Evolutionary conservation across 345 rosid species (phyloP), one percentile per base, ranked within the genome.

Genomic region (Ceriops decandra): DNA sequence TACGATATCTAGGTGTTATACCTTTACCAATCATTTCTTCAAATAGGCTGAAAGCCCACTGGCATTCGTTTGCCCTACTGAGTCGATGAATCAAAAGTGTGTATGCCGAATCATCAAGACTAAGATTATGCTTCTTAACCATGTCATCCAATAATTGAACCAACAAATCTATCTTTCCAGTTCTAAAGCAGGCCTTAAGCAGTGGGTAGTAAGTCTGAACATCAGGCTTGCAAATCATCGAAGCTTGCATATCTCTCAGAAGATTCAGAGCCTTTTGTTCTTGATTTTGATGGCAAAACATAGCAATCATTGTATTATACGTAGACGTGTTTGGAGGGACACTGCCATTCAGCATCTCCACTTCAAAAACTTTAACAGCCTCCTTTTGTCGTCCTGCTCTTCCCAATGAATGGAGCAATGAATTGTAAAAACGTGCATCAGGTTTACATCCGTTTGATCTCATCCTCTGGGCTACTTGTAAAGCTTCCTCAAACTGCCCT

Each of bases 41-140:
- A 67, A 93, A 91, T 49, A 93, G 72, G 22, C 62, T 64, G 73
- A 79, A 91, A 57, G 97, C 96, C 93, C 88, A 80, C 73, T 87
- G 87, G 58, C 78, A 80, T 62, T 74, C 81, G 70, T 85, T 68
- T 47, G 88, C 87, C 78, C 87, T 82, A 58, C 91, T 87, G 7
- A 90, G 81, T 57, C 96, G 88, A 67, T 93, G 98, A 76, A 93
- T 85, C 68, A 91, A 54, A 68, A 93, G 90, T 3, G 86, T 74
- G 77, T 91, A 89, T 19, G 88, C 76, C 19, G 92, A 83, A 53
- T 80, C 53, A 78, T 93, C 97, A 58, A 89, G 82, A 70, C 96
- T 91, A n/a, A 89, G 86, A 57, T 88, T 87, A 73, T 91, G 87
- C 74, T 85, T 91, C 47, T 83, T 85, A 66, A 82, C 88, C 90